Evolutionary conservation across 345 rosid genomes (phyloP).

Genomic region (Populus davidiana): DNA sequence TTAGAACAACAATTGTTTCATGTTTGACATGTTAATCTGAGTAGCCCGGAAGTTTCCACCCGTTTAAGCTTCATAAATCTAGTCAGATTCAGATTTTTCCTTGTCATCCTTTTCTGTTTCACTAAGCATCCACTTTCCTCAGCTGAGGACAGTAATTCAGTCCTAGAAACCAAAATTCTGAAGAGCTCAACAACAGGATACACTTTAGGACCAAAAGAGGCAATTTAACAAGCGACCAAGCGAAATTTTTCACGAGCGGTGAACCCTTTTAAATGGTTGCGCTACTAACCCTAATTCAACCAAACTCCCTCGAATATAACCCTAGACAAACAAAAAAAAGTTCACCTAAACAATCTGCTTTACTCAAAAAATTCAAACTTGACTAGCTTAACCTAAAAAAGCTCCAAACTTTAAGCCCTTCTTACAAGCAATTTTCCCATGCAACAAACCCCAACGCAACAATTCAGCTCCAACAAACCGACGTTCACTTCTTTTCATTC

Average conservation of each 20-base stretch:
- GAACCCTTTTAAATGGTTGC: not conserved
- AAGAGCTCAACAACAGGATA: not conserved
- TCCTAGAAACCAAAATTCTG: not conserved
- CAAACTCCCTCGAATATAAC: slow-evolving; percentile 4
- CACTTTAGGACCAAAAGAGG: not conserved
- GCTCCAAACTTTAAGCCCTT: not conserved
- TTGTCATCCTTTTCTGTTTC: not conserved
- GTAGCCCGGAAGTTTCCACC: not conserved
- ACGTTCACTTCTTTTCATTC: not conserved
- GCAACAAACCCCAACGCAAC: not conserved
- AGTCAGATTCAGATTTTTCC: not conserved
- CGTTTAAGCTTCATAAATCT: not conserved
- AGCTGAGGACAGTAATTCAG: not conserved
- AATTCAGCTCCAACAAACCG: not conserved
- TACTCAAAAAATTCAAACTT: not conserved
- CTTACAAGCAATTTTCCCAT: not conserved
- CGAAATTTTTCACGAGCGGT: not conserved
- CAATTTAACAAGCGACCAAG: not conserved
- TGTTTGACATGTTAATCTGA: not conserved
- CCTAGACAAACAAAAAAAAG: not conserved
- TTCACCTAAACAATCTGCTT: not conserved
- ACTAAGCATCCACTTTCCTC: not conserved
- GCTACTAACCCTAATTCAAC: slow-evolving; percentile 23
- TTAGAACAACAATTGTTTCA: no score
- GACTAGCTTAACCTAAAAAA: not conserved